phyloP scores from a whole-genome alignment of 371 early-diverging fungal genomes.

The Quaeritorhiza haematococci region DNA sequence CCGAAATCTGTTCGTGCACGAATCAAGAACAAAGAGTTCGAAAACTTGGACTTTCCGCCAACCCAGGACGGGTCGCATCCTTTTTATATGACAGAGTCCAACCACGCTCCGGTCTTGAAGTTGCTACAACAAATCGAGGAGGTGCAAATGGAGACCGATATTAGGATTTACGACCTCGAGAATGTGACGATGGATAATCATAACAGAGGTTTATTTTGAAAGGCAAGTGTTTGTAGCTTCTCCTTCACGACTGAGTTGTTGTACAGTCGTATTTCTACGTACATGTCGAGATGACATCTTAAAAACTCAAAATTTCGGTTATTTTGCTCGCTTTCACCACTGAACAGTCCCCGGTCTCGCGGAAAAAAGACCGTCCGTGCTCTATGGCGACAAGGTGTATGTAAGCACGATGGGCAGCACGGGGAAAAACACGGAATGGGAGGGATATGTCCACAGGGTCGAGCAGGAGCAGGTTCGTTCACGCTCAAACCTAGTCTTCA shows the following conservation, averaged over 20 bases:
- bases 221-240: background rate
- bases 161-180: conserved; percentile 16
- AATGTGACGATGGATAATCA: background rate
- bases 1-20: conserved; percentile 1
- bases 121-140: conserved; percentile 5
- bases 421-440: background rate
- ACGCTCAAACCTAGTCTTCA: too few species aligned
- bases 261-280: background rate
- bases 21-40: background rate
- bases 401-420: conserved; percentile 5
- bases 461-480: background rate
- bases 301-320: background rate
- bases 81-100: too few species aligned
- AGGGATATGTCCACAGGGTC: conserved; percentile 2
- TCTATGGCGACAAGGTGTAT: conserved; percentile 19
- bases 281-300: background rate
- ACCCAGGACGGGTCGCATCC: conserved; percentile 1
- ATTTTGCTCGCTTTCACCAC: background rate
- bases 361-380: conserved; percentile 18
- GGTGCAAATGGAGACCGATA: conserved; percentile 18
- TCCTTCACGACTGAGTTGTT: background rate
- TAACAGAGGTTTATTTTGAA: background rate
- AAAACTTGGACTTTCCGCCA: background rate
- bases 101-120: background rate
- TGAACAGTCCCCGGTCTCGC: conserved; percentile 18